Percentiles rank a stretch among this genome's conserved stretches.
phyloP scores from a whole-genome alignment of 768 basidiomycete genomes.

The Kwoniella dejecticola region DNA sequence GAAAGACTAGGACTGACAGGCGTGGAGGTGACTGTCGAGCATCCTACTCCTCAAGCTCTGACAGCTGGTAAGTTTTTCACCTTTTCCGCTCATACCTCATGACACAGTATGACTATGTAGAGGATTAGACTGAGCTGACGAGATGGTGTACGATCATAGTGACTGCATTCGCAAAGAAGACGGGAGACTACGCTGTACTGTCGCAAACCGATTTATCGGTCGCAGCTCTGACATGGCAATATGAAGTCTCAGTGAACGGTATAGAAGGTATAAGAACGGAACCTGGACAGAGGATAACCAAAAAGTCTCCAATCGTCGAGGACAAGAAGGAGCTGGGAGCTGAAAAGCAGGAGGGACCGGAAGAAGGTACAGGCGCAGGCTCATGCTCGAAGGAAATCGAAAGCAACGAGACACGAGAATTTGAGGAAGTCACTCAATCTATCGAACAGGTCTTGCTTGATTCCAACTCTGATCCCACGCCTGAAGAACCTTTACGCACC shows the following conservation, averaged over 20 bases:
- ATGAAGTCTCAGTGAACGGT: constrained; percentile 63
- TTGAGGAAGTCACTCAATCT: constrained; percentile 17
- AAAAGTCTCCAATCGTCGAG: constrained; percentile 16
- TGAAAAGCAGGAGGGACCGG: constrained; percentile 55
- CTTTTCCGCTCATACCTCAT: not conserved
- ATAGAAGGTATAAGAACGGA: constrained; percentile 33
- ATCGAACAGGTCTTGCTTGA: constrained; percentile 34
- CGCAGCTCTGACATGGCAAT: constrained; percentile 78
- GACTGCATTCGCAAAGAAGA: constrained; percentile 87
- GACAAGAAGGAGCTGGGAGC: constrained; percentile 43
- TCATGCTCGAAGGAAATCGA: constrained; percentile 22
- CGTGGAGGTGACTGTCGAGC: constrained; percentile 58
- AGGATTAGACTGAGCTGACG: no score
- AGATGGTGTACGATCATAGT: constrained; percentile 62
- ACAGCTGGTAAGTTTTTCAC: constrained; percentile 62
- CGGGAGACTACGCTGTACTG: constrained; percentile 90
- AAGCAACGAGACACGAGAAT: constrained; percentile 19
- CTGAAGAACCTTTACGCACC: not conserved
- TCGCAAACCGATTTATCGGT: constrained; percentile 89
- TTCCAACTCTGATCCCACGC: not conserved
- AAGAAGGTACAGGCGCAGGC: constrained; percentile 60
- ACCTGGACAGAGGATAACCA: constrained; percentile 32
- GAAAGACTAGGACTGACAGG: constrained; percentile 58
- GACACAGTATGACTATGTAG: not conserved
- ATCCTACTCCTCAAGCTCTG: constrained; percentile 60